Base-by-base conservation (phyloP, 768 basidiomycete species). In the Candolleomyces aberdarensis region DNA sequence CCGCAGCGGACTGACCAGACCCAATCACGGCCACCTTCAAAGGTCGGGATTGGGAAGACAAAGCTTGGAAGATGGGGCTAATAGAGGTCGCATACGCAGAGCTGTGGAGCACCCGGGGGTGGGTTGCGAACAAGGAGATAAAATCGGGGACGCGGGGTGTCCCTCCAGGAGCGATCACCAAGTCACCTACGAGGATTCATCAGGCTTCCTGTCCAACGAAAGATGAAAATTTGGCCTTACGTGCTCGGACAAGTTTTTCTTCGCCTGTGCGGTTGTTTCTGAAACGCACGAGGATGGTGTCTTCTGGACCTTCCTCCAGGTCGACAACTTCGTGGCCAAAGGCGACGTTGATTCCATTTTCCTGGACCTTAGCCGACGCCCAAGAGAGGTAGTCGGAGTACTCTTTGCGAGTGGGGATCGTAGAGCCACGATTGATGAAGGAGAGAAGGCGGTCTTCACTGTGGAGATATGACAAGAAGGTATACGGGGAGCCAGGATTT, bases 351-450 rank as follows among this genome's bases (percentile, higher is more conserved):
- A 81, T 65, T 9, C 83, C 82, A 19, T 75, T 73, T 2, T 70
- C 65, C 64, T 80, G 72, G 1, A 82, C 82, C 49, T 75, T 75
- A 8, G 67, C 63, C 1, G 83, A 80, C 9, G 80, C 81, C 82
- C 82, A 84, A 9, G 76, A 66, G 17, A 85, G 74, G 68, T 85
- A 85, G 67, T 84, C 83, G 5, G 82, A 73, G 59, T 78, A 83
- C 62, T 85, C 83, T 59, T 78, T 78, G 29, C 84, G 78, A 19
- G 80, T 79, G 10, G 83, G 83, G 32, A 79, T 76, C 46, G 75
- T 80, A 14, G 78, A 80, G 1, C 79, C 79, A 32, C 79, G 77
- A 66, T 85, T 84, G 65, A 84, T 83, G 73, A 84, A 85, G 40
- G 76, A 70, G 29, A 80, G 62, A 41, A 85, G 75, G 50, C 83